These are phyloP conservation scores for Oryza punctata DNA, from an alignment of 176 grass and related monocot species.

Conservation along the genomic window DNA sequence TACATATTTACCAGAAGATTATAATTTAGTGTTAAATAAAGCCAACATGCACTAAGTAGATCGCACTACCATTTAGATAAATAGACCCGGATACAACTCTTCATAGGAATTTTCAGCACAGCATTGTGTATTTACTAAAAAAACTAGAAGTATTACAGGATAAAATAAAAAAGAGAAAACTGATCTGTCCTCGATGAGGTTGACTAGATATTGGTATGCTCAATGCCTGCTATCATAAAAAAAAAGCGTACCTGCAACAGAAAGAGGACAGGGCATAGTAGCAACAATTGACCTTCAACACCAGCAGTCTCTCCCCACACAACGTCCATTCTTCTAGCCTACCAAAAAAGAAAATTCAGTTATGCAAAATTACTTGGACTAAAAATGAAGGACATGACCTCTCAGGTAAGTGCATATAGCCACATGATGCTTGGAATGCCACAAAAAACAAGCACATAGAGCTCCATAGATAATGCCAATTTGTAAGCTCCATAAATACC, in stretches of 20 bases:
- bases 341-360: slow-evolving; percentile 27
- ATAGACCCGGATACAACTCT: neutral
- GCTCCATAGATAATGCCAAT: neutral
- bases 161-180: neutral
- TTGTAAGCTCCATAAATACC: slow-evolving; percentile 16
- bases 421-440: slow-evolving; percentile 27
- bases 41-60: slow-evolving; percentile 6
- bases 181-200: slow-evolving; percentile 4
- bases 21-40: neutral
- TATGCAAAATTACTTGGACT: neutral
- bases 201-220: slow-evolving; percentile 14
- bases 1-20: slow-evolving; percentile 2
- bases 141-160: neutral
- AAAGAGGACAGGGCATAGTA: slow-evolving; percentile 87
- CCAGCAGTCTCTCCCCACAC: slow-evolving; percentile 99
- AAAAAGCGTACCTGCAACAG: slow-evolving; percentile 76
- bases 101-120: slow-evolving; percentile 12
- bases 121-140: neutral
- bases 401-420: neutral
- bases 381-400: slow-evolving; percentile 14
- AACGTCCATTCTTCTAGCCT: slow-evolving; percentile 99
- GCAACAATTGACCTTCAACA: slow-evolving; percentile 95
- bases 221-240: neutral
- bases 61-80: slow-evolving; percentile 3
- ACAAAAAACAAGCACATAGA: neutral